These are phyloP conservation scores for Nicotiana tabacum DNA, from an alignment of 257 asterid species.

Conservation along the genomic window DNA sequence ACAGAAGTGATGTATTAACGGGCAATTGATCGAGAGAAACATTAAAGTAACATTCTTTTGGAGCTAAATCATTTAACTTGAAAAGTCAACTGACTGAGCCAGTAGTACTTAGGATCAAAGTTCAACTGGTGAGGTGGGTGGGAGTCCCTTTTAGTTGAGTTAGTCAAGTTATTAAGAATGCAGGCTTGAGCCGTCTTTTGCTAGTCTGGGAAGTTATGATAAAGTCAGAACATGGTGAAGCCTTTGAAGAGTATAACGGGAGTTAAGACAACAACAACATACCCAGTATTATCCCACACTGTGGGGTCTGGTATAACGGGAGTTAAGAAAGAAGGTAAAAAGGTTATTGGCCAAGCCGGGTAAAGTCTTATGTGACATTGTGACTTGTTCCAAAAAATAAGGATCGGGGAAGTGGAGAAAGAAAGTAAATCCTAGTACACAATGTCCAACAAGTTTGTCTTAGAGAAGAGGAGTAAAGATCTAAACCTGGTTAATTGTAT, in stretches of 20 bases:
- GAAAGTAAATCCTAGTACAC: neutral
- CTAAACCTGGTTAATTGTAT: neutral
- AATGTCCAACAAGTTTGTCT: too few relatives aligned
- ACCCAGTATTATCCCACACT: too few relatives aligned
- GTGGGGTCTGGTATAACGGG: neutral
- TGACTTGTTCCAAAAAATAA: neutral
- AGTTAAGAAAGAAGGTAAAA: neutral
- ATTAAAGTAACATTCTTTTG: neutral
- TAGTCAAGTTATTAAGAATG: neutral
- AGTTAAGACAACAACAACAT: neutral
- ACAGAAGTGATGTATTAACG: neutral
- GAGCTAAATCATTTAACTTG: neutral
- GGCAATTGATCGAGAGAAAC: neutral
- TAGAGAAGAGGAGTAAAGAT: neutral
- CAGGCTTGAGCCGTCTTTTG: neutral
- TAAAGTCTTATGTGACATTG: neutral
- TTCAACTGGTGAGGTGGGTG: neutral
- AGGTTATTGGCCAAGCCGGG: neutral
- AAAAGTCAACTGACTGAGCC: neutral
- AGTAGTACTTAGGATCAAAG: neutral
- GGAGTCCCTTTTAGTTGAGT: neutral
- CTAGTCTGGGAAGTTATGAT: neutral
- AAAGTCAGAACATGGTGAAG: neutral
- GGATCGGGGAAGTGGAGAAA: neutral
- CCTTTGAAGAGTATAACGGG: neutral